Percentiles rank a stretch among this genome's conserved stretches.
Conservation (phyloP, 257 asterid species). For the Solanum ossicruentum region DNA sequence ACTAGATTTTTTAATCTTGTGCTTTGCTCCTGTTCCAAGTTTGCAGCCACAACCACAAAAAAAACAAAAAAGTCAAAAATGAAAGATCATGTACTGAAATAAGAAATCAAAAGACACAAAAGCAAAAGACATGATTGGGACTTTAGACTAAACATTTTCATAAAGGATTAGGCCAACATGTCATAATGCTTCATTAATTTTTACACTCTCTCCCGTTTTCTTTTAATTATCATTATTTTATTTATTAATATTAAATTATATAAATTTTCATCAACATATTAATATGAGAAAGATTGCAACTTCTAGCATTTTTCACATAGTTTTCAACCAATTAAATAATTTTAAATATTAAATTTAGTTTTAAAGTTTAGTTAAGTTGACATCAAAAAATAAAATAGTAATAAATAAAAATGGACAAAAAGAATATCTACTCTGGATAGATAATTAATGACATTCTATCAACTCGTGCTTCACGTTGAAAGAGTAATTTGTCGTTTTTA, state of each 20-base stretch:
- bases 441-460: background rate
- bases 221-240: too few relatives aligned
- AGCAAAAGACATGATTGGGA: background rate
- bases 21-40: background rate
- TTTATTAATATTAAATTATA: too few relatives aligned
- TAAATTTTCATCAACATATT: too few relatives aligned
- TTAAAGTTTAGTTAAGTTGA: too few relatives aligned
- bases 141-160: background rate
- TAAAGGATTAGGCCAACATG: background rate
- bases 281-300: too few relatives aligned
- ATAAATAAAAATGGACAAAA: too few relatives aligned
- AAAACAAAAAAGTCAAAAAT: background rate
- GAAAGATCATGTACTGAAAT: background rate
- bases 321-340: too few relatives aligned
- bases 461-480: background rate
- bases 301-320: too few relatives aligned
- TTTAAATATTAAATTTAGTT: too few relatives aligned
- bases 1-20: background rate
- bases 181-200: background rate
- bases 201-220: background rate
- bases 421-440: background rate
- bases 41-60: background rate
- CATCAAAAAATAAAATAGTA: too few relatives aligned
- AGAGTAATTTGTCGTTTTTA: background rate
- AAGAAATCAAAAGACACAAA: background rate